Conservation (phyloP, 2,329 filamentous ascomycete species). For the Fusarium protoensiforme region DNA sequence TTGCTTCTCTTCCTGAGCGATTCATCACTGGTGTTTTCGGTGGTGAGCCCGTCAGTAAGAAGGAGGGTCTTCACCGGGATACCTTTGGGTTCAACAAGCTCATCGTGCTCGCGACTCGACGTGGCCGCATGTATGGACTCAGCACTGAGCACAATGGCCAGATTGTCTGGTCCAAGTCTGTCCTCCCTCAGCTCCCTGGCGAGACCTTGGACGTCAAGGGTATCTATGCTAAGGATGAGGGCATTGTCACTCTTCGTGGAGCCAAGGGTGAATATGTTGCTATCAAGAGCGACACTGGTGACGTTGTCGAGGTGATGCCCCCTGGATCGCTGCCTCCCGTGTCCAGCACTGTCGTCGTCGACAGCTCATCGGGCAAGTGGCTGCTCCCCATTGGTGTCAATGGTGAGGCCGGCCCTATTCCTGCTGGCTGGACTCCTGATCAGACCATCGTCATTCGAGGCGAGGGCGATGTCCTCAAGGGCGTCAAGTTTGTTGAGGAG, state of each 20-base stretch:
- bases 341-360: constrained; percentile 61
- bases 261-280: constrained; percentile 71
- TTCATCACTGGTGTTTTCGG: constrained; percentile 74
- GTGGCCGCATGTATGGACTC: constrained; percentile 82
- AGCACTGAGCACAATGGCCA: constrained; percentile 79
- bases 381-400: constrained; percentile 64
- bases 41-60: constrained; percentile 58
- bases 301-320: constrained; percentile 57
- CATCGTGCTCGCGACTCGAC: constrained; percentile 81
- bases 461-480: constrained; percentile 62
- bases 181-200: constrained; percentile 65
- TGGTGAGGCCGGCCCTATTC: constrained; percentile 60
- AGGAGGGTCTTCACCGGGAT: constrained; percentile 69
- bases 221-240: constrained; percentile 70
- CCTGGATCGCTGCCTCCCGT: constrained; percentile 45
- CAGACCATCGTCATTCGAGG: constrained; percentile 66
- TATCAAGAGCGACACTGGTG: constrained; percentile 65
- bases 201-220: constrained; percentile 74
- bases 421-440: constrained; percentile 58
- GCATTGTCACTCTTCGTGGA: constrained; percentile 68
- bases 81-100: constrained; percentile 91
- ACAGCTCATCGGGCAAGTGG: constrained; percentile 63
- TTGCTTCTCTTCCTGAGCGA: constrained; percentile 75
- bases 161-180: constrained; percentile 79
- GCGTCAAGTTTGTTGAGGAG: constrained; percentile 62